Percentiles rank a stretch among this genome's conserved stretches.
phyloP scores from a whole-genome alignment of 768 basidiomycete genomes.

The Termitomyces bulborhizus region DNA sequence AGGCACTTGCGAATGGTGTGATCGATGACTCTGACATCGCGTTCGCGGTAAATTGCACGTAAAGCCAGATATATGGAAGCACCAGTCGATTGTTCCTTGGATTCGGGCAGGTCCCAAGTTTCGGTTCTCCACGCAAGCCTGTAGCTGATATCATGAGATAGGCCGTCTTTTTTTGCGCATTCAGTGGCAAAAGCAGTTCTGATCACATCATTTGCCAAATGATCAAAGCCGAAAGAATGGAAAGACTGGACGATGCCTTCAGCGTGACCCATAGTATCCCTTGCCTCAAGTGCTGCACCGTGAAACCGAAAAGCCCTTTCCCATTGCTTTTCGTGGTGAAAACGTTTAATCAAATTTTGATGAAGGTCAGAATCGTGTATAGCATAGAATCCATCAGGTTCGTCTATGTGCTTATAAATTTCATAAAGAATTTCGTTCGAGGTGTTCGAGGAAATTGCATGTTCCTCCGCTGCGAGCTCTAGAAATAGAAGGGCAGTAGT shows the following conservation, averaged over 20 bases:
- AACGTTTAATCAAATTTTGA: constrained; percentile 73
- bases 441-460: constrained; percentile 16
- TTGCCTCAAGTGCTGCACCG: constrained; percentile 76
- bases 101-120: constrained; percentile 89
- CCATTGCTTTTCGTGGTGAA: constrained; percentile 93
- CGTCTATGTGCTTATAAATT: constrained; percentile 93
- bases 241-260: constrained; percentile 75
- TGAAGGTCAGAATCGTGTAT: constrained; percentile 76
- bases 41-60: constrained; percentile 76
- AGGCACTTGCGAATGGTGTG: constrained; percentile 44
- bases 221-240: constrained; percentile 86
- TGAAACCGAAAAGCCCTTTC: constrained; percentile 87
- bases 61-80: constrained; percentile 72
- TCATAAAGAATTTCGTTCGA: constrained; percentile 78
- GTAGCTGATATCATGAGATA: constrained; percentile 53
- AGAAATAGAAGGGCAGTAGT: constrained; percentile 88
- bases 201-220: constrained; percentile 70
- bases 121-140: constrained; percentile 91
- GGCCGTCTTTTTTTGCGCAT: constrained; percentile 18
- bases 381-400: constrained; percentile 97
- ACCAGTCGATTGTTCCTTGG: constrained; percentile 38
- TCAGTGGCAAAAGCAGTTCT: constrained; percentile 32
- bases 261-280: constrained; percentile 33
- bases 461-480: constrained; percentile 65
- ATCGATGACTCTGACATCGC: constrained; percentile 47